phyloP scores from a whole-genome alignment of 139 green algal genomes.

The Haematococcus lacustris region DNA sequence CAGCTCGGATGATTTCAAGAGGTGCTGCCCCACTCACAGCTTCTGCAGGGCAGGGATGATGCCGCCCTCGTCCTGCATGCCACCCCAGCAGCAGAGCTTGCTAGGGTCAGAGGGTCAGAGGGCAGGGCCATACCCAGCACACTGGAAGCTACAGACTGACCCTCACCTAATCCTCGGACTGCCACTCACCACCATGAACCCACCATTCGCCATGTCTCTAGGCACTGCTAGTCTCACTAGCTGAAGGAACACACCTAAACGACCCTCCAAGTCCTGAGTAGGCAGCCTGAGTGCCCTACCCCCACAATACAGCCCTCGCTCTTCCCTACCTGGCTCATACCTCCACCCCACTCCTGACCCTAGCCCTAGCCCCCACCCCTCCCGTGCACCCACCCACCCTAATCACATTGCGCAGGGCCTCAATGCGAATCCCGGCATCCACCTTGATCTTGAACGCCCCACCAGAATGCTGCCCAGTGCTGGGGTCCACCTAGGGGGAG shows the following conservation, averaged over 20 bases:
- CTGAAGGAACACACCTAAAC: too few species aligned
- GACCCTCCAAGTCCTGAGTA: neutral
- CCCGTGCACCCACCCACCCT: slow-evolving; percentile 25
- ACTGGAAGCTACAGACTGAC: neutral
- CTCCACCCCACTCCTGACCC: too few species aligned
- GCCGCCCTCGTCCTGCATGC: slow-evolving; percentile 58
- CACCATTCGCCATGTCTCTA: too few species aligned
- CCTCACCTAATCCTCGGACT: neutral
- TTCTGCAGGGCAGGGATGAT: slow-evolving; percentile 75
- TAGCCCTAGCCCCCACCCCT: too few species aligned
- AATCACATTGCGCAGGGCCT: slow-evolving; percentile 71
- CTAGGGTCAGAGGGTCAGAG: too few species aligned
- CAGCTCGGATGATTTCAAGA: too few species aligned
- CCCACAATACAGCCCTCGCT: neutral
- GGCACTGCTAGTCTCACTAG: too few species aligned
- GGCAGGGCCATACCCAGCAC: neutral
- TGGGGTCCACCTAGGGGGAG: slow-evolving; percentile 23
- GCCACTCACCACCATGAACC: neutral
- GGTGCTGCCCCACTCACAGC: slow-evolving; percentile 32
- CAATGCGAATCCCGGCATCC: slow-evolving; percentile 64
- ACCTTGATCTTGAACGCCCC: slow-evolving; percentile 74
- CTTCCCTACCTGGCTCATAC: neutral
- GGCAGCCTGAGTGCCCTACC: neutral
- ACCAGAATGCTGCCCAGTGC: slow-evolving; percentile 57
- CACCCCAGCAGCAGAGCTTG: neutral